Base-by-base conservation (phyloP, 1,284 basidiomycete genomes). In the Rhodotorula sp. region DNA sequence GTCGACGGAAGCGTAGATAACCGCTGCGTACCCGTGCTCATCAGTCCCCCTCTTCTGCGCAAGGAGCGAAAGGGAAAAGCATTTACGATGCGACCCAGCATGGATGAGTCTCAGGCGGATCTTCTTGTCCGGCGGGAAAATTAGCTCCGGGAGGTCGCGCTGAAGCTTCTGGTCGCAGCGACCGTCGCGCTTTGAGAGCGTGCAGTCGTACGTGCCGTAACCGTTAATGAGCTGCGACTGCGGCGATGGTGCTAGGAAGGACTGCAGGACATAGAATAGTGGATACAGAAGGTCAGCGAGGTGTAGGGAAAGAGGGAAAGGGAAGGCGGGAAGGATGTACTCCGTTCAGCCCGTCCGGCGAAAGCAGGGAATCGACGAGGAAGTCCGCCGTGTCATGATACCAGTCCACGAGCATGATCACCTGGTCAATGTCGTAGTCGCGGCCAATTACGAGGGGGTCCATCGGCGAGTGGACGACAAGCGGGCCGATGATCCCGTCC, bases 71-170 rank as follows among this genome's bases (percentile, higher is more conserved):
- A 13, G 17, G 41, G 13, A n/a, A n/a, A 32, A 10, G 55, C 78
- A 70, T 64, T 76, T 69, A 37, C 77, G 80, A 62, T 79, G 78
- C 50, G 74, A 78, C 36, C 86, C 86, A 1, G 85, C 80, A 61
- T 86, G 84, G 71, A 88, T 82, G 51, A 88, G 77, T 7, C 87
- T 84, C 78, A 88, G 83, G 15, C 87, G 84, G 76, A 87, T 85
- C 27, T 82, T 81, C 66, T 81, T 81, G 69, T 78, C 74, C 36
- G 80, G 77, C 29, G 75, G 72, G 34, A 82, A 70, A 21, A 70
- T 48, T 60, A 78, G 70, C 39, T 73, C 78, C 22, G 76, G 69
- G 13, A 62, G 41, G 46, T 81, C 70, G 39, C 13, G 41, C 53
- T 55, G 61, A 0, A 80, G 80, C 63, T 80, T 75, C 78, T 79